These are phyloP conservation scores for Senna siamea DNA, from an alignment of 306 rosid genomes.

Conservation along the genomic window DNA sequence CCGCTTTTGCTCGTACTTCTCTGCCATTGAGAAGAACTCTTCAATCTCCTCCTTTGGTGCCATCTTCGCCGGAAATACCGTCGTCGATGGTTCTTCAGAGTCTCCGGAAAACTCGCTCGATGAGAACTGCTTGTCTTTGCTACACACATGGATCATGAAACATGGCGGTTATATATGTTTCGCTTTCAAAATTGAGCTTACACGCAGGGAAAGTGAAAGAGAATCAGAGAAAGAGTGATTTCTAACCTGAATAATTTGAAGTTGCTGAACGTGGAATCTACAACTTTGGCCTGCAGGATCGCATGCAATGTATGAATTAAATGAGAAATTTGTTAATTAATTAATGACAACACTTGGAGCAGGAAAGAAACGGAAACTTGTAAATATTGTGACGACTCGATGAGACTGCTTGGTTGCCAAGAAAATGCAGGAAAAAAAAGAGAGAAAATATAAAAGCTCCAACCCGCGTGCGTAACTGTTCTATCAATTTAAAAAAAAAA, in stretches of 20 bases:
- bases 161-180: no score
- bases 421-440: slow-evolving; percentile 34
- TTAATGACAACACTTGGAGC: slow-evolving; percentile 14
- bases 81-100: slow-evolving; percentile 44
- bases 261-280: slow-evolving; percentile 42
- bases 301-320: slow-evolving; percentile 39
- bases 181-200: slow-evolving; percentile 28
- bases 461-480: background rate
- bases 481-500: no score
- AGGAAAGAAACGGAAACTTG: slow-evolving; percentile 2
- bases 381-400: background rate
- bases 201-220: background rate
- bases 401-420: slow-evolving; percentile 16
- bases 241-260: slow-evolving; percentile 59
- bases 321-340: slow-evolving; percentile 14
- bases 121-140: slow-evolving; percentile 44
- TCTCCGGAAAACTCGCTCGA: slow-evolving; percentile 56
- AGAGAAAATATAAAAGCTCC: slow-evolving; percentile 5
- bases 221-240: slow-evolving; percentile 20
- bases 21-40: slow-evolving; percentile 77
- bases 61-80: slow-evolving; percentile 28
- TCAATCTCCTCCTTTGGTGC: slow-evolving; percentile 73
- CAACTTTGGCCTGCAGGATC: slow-evolving; percentile 59
- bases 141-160: background rate
- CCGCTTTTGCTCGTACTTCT: slow-evolving; percentile 71